These are phyloP conservation scores for Ordospora pajunii DNA, from an alignment of 371 early-diverging fungal genomes.

Conservation along the genomic window DNA sequence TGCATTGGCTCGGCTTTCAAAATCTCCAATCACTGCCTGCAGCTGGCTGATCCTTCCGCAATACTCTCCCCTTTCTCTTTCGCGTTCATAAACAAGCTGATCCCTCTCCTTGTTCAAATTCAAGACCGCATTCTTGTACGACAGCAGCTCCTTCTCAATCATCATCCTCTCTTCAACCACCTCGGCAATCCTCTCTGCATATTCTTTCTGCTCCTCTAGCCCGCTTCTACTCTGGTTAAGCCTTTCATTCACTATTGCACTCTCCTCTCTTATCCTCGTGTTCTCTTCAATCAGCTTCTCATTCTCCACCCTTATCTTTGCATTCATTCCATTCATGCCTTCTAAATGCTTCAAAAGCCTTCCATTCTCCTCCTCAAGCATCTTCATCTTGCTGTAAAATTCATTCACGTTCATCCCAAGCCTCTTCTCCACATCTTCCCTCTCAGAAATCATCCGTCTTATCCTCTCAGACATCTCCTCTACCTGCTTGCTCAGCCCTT, in stretches of 20 bases:
- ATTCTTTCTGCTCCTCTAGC: not conserved
- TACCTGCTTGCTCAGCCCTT: conserved; percentile 9
- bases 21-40: not conserved
- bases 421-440: not conserved
- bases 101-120: not conserved
- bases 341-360: conserved; percentile 40
- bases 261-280: not conserved
- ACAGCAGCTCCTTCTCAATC: conserved; percentile 6
- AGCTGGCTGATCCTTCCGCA: not conserved
- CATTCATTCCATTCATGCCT: conserved; percentile 7
- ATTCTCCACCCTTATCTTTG: not conserved
- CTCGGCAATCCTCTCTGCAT: not conserved
- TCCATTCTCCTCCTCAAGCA: conserved; percentile 51
- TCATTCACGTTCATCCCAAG: not conserved
- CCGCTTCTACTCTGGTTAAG: conserved; percentile 9
- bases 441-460: not conserved
- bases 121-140: conserved; percentile 3
- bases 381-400: conserved; percentile 5
- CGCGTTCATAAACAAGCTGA: not conserved
- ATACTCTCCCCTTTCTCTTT: conserved; percentile 5
- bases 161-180: not conserved
- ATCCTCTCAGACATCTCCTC: conserved; percentile 21
- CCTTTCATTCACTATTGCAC: conserved; percentile 1
- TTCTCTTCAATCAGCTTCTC: not conserved
- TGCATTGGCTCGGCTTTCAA: not conserved